A percentile compares a stretch with the other conserved stretches of the same genome.
Conservation (phyloP, 305 asterid genomes). For the Fraxinus angustifolia region DNA sequence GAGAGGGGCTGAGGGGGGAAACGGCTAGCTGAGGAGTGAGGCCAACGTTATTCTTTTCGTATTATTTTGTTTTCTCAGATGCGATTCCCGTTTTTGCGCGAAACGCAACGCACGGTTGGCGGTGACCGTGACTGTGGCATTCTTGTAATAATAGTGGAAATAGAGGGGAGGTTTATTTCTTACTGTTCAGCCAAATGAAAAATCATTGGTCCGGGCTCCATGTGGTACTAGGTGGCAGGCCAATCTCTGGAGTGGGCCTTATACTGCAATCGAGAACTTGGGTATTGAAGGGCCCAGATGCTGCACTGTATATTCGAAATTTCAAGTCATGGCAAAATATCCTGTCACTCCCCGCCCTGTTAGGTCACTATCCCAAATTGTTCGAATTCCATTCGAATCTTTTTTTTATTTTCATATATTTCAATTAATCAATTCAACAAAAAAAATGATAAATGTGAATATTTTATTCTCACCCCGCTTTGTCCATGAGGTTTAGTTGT, state of each 20-base stretch:
- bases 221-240: not conserved
- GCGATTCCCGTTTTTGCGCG: slow-evolving; percentile 49
- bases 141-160: slow-evolving; percentile 15
- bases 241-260: slow-evolving; percentile 31
- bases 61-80: slow-evolving; percentile 24
- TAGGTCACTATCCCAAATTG: no score
- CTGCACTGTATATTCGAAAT: not conserved
- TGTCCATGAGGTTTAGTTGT: not conserved
- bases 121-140: slow-evolving; percentile 39
- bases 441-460: no score
- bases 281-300: slow-evolving; percentile 18
- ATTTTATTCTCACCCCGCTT: no score
- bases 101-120: slow-evolving; percentile 32
- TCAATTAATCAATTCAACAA: no score
- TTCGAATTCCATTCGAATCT: no score
- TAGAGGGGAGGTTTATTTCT: not conserved
- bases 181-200: not conserved
- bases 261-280: not conserved
- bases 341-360: no score
- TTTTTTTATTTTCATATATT: no score
- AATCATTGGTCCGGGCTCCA: slow-evolving; percentile 25
- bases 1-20: not conserved
- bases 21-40: not conserved
- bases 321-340: no score
- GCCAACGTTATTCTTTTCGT: slow-evolving; percentile 37